phyloP scores from a whole-genome alignment of 164 flowering plant genomes.

The Magnolia changhungtana region DNA sequence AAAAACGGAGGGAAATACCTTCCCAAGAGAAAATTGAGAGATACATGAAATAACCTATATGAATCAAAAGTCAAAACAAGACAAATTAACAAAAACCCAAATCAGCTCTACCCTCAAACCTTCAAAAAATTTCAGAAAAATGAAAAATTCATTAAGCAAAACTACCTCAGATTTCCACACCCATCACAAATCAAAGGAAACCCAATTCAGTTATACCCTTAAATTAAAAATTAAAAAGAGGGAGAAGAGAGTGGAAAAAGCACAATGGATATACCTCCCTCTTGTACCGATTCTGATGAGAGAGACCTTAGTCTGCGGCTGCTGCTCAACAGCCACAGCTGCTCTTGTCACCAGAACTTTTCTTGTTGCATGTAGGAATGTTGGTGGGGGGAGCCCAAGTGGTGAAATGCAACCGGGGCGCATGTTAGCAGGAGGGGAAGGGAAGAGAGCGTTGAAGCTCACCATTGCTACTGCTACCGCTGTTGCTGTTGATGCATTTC shows the following conservation, averaged over 20 bases:
- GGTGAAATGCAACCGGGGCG: constrained; percentile 31
- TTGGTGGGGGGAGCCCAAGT: constrained; percentile 35
- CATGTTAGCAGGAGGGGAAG: constrained; percentile 7
- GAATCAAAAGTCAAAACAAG: background rate
- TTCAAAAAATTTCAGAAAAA: background rate
- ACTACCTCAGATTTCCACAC: background rate
- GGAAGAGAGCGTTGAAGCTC: constrained; percentile 11
- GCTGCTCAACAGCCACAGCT: constrained; percentile 58
- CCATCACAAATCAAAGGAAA: background rate
- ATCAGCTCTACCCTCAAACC: background rate
- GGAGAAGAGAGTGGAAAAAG: background rate
- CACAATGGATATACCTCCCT: constrained; percentile 58
- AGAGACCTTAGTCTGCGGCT: constrained; percentile 46
- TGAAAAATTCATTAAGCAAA: background rate
- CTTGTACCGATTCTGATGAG: constrained; percentile 80
- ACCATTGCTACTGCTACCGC: constrained; percentile 17
- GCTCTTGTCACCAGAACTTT: constrained; percentile 38
- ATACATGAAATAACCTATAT: too few relatives aligned
- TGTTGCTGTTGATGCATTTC: background rate
- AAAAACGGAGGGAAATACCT: too few relatives aligned
- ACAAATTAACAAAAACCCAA: background rate
- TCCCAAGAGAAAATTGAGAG: too few relatives aligned
- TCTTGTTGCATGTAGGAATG: constrained; percentile 1
- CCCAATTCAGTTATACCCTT: background rate
- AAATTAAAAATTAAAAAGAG: background rate